Conservation (phyloP, 805 yeast species). For the Zygoascus biomembranicola region DNA sequence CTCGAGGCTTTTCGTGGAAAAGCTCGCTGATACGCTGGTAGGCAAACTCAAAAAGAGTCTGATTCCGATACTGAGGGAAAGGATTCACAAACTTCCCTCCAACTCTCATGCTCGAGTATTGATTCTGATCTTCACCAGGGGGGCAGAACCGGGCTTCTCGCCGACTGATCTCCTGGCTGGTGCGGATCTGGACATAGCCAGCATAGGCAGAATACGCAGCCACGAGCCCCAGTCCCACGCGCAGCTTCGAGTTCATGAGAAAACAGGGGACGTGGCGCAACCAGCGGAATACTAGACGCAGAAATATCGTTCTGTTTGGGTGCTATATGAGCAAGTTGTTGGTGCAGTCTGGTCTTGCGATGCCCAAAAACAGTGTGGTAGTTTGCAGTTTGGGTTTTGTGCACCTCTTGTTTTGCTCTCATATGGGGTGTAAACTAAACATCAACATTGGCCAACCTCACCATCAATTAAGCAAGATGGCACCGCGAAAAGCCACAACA, state of each 20-base stretch:
- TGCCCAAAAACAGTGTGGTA: background rate
- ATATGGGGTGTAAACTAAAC: background rate
- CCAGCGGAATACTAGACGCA: background rate
- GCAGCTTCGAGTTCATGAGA: background rate
- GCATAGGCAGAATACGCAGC: constrained; percentile 57
- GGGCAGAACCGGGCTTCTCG: constrained; percentile 31
- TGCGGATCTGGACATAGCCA: constrained; percentile 46
- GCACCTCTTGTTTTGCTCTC: background rate
- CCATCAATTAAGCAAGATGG: background rate
- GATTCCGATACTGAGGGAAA: constrained; percentile 81
- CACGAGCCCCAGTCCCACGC: constrained; percentile 18
- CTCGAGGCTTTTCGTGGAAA: constrained; percentile 50
- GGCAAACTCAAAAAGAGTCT: constrained; percentile 79
- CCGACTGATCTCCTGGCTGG: constrained; percentile 45
- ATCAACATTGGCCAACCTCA: background rate
- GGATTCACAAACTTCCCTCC: constrained; percentile 86
- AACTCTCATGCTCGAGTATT: constrained; percentile 43
- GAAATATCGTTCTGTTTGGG: background rate
- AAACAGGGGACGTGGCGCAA: background rate
- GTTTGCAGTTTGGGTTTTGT: background rate
- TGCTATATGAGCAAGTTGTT: background rate
- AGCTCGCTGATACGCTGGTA: constrained; percentile 64
- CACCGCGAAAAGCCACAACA: background rate
- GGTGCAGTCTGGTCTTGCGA: background rate
- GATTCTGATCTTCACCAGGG: constrained; percentile 14